phyloP scores from a whole-genome alignment of 805 yeast species.

The Candida morakotiae region DNA sequence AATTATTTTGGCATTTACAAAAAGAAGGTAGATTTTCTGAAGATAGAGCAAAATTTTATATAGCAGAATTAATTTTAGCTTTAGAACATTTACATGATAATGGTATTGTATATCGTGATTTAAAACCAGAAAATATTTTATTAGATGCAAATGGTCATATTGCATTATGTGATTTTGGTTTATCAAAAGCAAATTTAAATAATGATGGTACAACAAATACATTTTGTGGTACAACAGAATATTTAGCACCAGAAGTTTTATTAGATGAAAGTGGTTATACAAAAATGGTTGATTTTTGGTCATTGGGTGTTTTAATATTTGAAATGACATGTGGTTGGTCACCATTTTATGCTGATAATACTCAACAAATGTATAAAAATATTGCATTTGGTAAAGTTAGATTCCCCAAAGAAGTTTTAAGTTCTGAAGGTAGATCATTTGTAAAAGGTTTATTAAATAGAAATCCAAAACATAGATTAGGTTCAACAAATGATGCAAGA shows the following conservation, averaged over 20 bases:
- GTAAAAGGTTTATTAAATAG: conserved; percentile 93
- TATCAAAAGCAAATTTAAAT: conserved; percentile 87
- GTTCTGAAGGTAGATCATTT: conserved; percentile 90
- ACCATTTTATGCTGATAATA: conserved; percentile 95
- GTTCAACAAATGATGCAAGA: conserved; percentile 86
- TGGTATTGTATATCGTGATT: conserved; percentile 93
- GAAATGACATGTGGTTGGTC: conserved; percentile 99
- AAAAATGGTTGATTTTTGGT: conserved; percentile 99
- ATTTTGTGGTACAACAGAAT: conserved; percentile 97
- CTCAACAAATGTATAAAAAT: conserved; percentile 98
- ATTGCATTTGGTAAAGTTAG: conserved; percentile 98
- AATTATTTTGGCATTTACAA: conserved; percentile 93
- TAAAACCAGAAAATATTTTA: conserved; percentile 94
- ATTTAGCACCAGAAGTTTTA: conserved; percentile 93
- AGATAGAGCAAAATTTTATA: conserved; percentile 92
- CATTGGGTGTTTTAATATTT: conserved; percentile 91
- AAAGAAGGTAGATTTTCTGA: conserved; percentile 93
- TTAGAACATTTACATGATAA: conserved; percentile 92
- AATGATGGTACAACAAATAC: conserved; percentile 91
- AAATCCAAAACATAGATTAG: conserved; percentile 92
- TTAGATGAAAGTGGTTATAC: conserved; percentile 96
- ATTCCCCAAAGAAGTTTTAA: conserved; percentile 92
- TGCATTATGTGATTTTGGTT: conserved; percentile 95
- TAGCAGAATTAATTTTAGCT: conserved; percentile 92
- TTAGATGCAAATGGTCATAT: conserved; percentile 97